Conservation (phyloP, 768 basidiomycete genomes). For the Lactifluus hygrophoroides region DNA sequence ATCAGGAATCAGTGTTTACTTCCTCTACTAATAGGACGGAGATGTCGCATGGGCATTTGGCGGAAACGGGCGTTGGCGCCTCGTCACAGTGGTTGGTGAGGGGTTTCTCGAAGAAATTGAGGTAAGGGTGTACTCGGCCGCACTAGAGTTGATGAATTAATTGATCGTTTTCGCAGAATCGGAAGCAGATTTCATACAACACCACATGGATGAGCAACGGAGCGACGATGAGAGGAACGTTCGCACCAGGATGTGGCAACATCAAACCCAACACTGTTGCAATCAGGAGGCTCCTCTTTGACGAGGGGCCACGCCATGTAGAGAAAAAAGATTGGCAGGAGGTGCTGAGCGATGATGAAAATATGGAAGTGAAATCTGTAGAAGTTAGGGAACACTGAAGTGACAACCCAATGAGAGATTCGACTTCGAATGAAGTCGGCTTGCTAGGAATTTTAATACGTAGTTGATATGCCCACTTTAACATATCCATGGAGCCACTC, state of each 20-base stretch:
- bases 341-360: neutral
- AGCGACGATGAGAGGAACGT: constrained; percentile 4
- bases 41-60: constrained; percentile 10
- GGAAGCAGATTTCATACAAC: constrained; percentile 9
- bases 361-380: too few species aligned
- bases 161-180: neutral
- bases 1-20: neutral
- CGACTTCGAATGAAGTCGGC: too few species aligned
- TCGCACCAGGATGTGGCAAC: constrained; percentile 10
- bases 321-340: constrained; percentile 4
- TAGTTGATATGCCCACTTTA: too few species aligned
- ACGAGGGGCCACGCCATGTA: constrained; percentile 1
- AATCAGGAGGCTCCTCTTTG: constrained; percentile 5
- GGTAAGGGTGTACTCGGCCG: neutral
- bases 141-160: neutral
- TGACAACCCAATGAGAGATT: too few species aligned
- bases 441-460: too few species aligned
- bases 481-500: too few species aligned
- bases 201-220: constrained; percentile 5
- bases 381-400: too few species aligned
- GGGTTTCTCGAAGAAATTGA: constrained; percentile 10
- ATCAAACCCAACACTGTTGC: constrained; percentile 10
- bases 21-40: neutral
- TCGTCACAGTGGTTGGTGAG: constrained; percentile 7
- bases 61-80: constrained; percentile 10